Conservation (phyloP, 2,329 filamentous ascomycete species). For the Rhynchosporium agropyri region DNA sequence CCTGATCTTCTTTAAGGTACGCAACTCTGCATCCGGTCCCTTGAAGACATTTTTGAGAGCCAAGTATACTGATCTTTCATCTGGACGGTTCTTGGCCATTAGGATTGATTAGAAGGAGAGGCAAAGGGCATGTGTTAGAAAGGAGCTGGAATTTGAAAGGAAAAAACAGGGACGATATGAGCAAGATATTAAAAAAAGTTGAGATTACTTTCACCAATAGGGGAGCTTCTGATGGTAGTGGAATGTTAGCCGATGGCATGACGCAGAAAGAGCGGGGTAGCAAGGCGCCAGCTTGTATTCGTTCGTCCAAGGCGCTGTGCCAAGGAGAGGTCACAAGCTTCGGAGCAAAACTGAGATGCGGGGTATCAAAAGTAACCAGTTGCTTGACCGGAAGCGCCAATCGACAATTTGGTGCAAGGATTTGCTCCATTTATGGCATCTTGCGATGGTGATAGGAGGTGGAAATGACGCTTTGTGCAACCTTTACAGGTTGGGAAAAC, state of each 20-base stretch:
- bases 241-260: background rate
- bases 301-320: too few species aligned
- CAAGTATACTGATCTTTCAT: conserved; percentile 1
- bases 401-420: too few species aligned
- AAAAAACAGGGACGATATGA: background rate
- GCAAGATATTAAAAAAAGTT: background rate
- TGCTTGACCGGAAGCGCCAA: too few species aligned
- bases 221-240: background rate
- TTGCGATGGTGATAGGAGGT: too few species aligned
- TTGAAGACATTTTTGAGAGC: conserved; percentile 5
- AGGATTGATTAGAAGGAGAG: background rate
- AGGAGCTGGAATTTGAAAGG: background rate
- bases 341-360: too few species aligned
- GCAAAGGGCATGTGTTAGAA: conserved; percentile 3
- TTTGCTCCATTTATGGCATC: too few species aligned
- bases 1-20: background rate
- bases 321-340: too few species aligned
- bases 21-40: conserved; percentile 1
- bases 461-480: too few species aligned
- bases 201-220: background rate
- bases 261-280: background rate
- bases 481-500: too few species aligned
- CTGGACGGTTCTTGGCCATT: conserved; percentile 1
- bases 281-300: too few species aligned
- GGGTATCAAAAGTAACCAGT: too few species aligned